Evolutionary conservation across 2,329 filamentous ascomycete species (phyloP).

Genomic region (Aspergillus texensis): DNA sequence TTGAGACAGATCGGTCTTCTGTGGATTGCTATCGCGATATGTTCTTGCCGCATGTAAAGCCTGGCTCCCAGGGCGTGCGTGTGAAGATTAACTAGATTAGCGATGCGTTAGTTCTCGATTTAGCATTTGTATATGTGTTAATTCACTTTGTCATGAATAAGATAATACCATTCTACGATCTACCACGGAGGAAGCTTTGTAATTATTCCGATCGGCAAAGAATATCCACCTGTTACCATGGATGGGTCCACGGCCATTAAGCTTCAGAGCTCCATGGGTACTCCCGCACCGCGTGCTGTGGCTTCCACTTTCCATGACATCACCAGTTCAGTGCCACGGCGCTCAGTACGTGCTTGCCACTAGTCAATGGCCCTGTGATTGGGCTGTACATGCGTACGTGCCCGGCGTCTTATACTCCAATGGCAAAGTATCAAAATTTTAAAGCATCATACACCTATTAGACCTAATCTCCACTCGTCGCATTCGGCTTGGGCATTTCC

Average conservation of each 20-base stretch:
- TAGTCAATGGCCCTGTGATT: neutral
- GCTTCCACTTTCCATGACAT: neutral
- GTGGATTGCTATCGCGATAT: conserved; percentile 15
- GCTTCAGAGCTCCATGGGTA: neutral
- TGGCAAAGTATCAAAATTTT: neutral
- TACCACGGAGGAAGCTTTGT: neutral
- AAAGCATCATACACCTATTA: neutral
- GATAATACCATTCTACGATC: neutral
- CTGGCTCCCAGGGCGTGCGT: conserved; percentile 14
- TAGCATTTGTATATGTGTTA: neutral
- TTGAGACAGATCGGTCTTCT: conserved; percentile 12
- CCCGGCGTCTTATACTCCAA: neutral
- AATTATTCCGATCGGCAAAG: neutral
- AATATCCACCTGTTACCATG: neutral
- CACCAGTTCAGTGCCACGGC: neutral
- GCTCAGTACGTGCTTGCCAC: neutral
- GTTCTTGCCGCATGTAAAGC: conserved; percentile 16
- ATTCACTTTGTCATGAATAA: neutral
- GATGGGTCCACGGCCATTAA: neutral
- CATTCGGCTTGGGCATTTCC: too few relatives aligned
- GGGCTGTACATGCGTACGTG: neutral
- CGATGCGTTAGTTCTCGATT: neutral
- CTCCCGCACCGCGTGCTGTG: neutral
- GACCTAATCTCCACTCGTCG: too few relatives aligned
- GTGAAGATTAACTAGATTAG: conserved; percentile 8